Evolutionary conservation across 2,329 filamentous ascomycete genomes (phyloP), one percentile per base, ranked within the genome.

Genomic region (Fusarium sp.): DNA sequence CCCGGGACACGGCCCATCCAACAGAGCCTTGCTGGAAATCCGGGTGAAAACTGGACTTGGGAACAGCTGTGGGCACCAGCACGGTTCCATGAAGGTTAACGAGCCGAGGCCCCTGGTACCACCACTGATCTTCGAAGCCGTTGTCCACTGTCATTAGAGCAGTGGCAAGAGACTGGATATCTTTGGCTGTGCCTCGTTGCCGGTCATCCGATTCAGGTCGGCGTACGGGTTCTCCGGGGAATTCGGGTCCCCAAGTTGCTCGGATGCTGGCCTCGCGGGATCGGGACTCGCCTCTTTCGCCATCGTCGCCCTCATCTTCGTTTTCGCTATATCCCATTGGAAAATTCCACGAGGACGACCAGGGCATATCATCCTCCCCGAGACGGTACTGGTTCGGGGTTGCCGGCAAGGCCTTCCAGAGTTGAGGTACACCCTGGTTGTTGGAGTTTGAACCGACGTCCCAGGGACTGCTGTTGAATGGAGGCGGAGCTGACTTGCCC

Each of bases 91-190:
- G 54, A 6, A 74, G 60, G 27, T 74, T 74, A 53, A 74, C 73
- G 6, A 76, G 64, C 4, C 75, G 73, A 36, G 75, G 59, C 1
- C 84, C 85, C 65, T 84, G 83, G 69, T 86, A 82, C 85, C 85
- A 87, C 84, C 85, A 86, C 74, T 87, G 84, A 65, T 84, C 82
- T 76, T 87, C 85, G 68, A 87, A 87, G 2, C 85, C 85, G 69
- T 86, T 87, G 71, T 87, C 85, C 3, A 87, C 82, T 2, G 85
- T 87, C 78, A 87, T 82, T 80, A 87, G 82, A 36, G 85, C 85
- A 4, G 81, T 81, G 9, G 84, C 85, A 4, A 87, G 77, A 0
- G 82, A 80, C 59, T 83, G 83, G 3, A 86, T 81, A 46, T 86
- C 82, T 20, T 67, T 68, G 6, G 73, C 68, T 27, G 69, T 72